These are phyloP conservation scores for Plasmodium berghei DNA, from an alignment of 169 alveolate genomes.

Conservation along the genomic window DNA sequence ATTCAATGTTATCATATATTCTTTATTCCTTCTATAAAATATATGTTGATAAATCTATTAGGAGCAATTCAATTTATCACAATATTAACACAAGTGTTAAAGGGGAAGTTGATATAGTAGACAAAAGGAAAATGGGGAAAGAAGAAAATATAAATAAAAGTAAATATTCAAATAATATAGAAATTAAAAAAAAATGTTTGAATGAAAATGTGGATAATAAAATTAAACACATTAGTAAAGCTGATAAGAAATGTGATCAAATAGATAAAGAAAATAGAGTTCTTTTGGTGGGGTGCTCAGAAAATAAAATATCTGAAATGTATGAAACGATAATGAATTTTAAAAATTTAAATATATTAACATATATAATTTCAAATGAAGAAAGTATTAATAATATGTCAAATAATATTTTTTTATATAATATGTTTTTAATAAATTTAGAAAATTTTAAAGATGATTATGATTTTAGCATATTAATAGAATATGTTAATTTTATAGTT, in stretches of 20 bases:
- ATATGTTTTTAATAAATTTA: slow-evolving; percentile 41
- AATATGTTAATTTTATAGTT: slow-evolving; percentile 20
- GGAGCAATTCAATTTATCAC: not conserved
- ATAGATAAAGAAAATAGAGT: slow-evolving; percentile 17
- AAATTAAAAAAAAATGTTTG: too few species aligned
- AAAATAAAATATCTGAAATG: slow-evolving; percentile 17
- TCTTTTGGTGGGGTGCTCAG: slow-evolving; percentile 36
- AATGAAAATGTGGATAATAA: not conserved
- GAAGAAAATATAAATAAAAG: not conserved
- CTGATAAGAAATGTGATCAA: not conserved
- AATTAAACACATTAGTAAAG: not conserved
- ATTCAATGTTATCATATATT: slow-evolving; percentile 54
- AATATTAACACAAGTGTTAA: not conserved
- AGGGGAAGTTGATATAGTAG: not conserved
- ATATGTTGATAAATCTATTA: not conserved
- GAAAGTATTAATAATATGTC: slow-evolving; percentile 14
- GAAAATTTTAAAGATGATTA: slow-evolving; percentile 16
- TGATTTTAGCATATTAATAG: slow-evolving; percentile 45
- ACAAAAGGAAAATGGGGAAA: not conserved
- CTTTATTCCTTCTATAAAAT: slow-evolving; percentile 63
- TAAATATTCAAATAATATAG: too few species aligned
- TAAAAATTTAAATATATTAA: slow-evolving; percentile 36
- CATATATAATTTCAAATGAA: slow-evolving; percentile 49
- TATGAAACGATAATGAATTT: slow-evolving; percentile 53
- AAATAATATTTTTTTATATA: slow-evolving; percentile 39